Conservation (phyloP, 2,329 filamentous ascomycete genomes). For the Zymoseptoria ardabiliae region DNA sequence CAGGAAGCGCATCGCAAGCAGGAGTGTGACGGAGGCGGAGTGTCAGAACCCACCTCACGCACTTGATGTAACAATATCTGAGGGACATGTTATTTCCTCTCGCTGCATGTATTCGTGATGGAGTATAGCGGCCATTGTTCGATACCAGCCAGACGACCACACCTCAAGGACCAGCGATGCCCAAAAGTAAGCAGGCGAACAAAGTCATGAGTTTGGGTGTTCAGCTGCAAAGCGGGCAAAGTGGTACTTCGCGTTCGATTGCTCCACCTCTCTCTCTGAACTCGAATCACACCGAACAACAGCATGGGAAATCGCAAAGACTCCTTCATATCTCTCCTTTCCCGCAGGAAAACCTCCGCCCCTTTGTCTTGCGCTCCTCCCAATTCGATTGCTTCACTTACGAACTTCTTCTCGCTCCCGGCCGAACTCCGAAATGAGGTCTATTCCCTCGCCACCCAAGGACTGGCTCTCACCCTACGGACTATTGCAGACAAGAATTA, state of each 20-base stretch:
- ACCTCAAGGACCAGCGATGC: too few species aligned
- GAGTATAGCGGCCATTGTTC: too few species aligned
- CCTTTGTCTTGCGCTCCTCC: not conserved
- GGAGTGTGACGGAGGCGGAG: too few species aligned
- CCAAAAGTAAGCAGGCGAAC: too few species aligned
- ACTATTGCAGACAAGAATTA: not conserved
- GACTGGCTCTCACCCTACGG: conserved; percentile 11
- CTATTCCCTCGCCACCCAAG: conserved; percentile 17
- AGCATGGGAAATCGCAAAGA: not conserved
- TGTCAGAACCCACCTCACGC: too few species aligned
- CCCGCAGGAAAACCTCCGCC: not conserved
- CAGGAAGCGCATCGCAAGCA: not conserved
- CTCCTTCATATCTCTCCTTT: not conserved
- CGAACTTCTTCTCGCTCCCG: conserved; percentile 26
- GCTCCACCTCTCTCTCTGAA: not conserved
- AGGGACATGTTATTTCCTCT: too few species aligned
- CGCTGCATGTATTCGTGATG: too few species aligned
- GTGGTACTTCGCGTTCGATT: not conserved
- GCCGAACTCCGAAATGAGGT: conserved; percentile 26
- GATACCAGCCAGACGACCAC: too few species aligned
- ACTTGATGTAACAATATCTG: not conserved
- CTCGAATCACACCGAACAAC: not conserved
- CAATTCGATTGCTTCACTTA: not conserved
- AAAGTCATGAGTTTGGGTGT: too few species aligned
- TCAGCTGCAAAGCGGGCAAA: not conserved